These are phyloP conservation scores for Letharia columbiana DNA, from an alignment of 495 filamentous ascomycete species.

Conservation along the genomic window DNA sequence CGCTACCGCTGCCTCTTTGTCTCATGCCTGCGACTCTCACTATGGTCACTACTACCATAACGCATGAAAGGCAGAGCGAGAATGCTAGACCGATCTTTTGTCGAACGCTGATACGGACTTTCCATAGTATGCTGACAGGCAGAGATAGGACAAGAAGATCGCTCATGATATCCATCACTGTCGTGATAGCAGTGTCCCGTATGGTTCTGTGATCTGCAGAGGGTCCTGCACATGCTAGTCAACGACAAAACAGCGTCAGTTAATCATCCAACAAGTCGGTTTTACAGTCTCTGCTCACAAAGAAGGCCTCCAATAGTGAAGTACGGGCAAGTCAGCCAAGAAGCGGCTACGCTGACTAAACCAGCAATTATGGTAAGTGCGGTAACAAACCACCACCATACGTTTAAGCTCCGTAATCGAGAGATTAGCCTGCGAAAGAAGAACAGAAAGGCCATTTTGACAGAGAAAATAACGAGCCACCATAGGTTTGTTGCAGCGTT, in stretches of 20 bases:
- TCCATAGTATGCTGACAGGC: constrained; percentile 14
- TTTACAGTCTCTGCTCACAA: constrained; percentile 1
- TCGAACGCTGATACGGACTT: constrained; percentile 12
- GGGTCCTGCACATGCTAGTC: constrained; percentile 3
- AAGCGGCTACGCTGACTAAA: constrained; percentile 5
- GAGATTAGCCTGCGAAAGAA: constrained; percentile 21
- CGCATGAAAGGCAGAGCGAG: constrained; percentile 14
- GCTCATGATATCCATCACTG: constrained; percentile 11
- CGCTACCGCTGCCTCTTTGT: background rate
- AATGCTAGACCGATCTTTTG: constrained; percentile 17
- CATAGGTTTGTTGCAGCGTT: constrained; percentile 8
- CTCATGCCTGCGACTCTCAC: constrained; percentile 16
- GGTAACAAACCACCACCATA: constrained; percentile 17
- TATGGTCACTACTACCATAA: constrained; percentile 16
- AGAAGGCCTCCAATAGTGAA: constrained; percentile 11
- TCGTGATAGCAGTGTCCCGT: constrained; percentile 12
- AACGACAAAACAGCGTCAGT: background rate
- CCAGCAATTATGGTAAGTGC: constrained; percentile 9
- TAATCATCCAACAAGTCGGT: background rate
- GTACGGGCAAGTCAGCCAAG: constrained; percentile 16
- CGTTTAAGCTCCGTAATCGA: constrained; percentile 17
- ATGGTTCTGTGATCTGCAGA: constrained; percentile 4
- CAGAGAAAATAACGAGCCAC: constrained; percentile 16
- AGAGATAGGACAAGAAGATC: constrained; percentile 14
- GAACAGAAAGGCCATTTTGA: constrained; percentile 18